These are phyloP conservation scores for Salix exigua DNA, from an alignment of 345 rosid genomes.

Conservation along the genomic window DNA sequence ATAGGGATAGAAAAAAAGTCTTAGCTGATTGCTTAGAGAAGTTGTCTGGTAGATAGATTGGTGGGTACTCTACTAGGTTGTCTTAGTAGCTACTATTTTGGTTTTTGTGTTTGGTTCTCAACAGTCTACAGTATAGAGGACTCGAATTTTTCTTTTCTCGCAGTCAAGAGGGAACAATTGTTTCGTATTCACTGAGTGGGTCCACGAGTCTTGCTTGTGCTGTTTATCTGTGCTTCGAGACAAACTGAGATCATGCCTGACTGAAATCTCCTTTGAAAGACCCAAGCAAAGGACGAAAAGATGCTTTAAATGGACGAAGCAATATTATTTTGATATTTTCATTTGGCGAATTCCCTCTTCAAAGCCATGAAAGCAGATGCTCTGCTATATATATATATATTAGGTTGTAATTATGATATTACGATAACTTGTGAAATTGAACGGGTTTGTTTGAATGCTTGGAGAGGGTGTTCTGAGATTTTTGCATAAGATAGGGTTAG, in stretches of 20 bases:
- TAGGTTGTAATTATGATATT: no score
- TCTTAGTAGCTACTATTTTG: conserved; percentile 21
- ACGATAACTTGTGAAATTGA: no score
- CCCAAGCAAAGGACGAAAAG: conserved; percentile 1
- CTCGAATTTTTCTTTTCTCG: neutral
- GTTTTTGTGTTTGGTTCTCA: conserved; percentile 19
- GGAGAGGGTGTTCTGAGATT: no score
- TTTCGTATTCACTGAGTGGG: conserved; percentile 3
- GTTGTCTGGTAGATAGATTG: conserved; percentile 37
- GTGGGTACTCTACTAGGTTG: conserved; percentile 40
- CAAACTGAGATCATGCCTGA: conserved; percentile 4
- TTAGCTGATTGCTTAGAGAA: conserved; percentile 19
- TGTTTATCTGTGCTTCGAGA: conserved; percentile 5
- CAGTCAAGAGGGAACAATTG: neutral
- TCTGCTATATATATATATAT: no score
- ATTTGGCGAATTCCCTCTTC: neutral
- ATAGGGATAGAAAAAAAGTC: neutral
- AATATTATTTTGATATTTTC: neutral
- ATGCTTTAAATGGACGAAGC: neutral
- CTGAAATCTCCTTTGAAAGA: neutral
- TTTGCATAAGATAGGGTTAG: no score
- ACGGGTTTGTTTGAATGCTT: no score
- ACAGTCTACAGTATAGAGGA: conserved; percentile 1
- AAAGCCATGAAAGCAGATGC: no score
- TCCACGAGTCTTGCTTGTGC: conserved; percentile 1